phyloP scores from a whole-genome alignment of 2,329 filamentous ascomycete genomes.

The Colletotrichum orchidophilum region DNA sequence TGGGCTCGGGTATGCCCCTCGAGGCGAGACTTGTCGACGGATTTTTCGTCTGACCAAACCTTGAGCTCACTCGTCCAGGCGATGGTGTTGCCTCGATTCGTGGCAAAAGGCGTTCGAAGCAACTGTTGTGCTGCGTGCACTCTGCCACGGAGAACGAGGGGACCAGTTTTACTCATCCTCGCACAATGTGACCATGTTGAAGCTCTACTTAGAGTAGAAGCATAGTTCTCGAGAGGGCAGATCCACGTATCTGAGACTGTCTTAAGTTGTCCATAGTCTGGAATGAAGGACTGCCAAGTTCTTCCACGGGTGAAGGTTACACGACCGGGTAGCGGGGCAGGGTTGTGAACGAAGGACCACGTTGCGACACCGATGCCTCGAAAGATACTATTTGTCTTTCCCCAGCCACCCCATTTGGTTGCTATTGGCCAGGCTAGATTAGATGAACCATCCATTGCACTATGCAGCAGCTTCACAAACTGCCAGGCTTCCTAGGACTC shows the following conservation, averaged over 20 bases:
- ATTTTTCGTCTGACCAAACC: not conserved
- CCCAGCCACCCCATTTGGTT: slow-evolving; percentile 1
- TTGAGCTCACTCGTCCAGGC: slow-evolving; percentile 7
- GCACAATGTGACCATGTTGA: not conserved
- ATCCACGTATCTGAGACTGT: slow-evolving; percentile 21
- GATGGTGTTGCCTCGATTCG: not conserved
- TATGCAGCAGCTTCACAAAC: not conserved
- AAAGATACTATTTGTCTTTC: not conserved
- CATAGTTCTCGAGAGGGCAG: not conserved
- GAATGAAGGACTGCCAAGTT: not conserved
- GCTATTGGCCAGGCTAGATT: not conserved
- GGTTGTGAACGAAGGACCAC: not conserved
- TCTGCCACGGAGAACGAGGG: not conserved
- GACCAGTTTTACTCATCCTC: not conserved
- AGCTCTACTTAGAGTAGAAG: not conserved
- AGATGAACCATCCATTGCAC: not conserved
- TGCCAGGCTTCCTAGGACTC: too few relatives aligned
- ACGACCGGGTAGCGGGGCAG: not conserved
- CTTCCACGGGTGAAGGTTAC: not conserved
- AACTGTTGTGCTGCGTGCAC: not conserved
- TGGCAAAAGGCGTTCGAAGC: not conserved
- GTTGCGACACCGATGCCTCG: not conserved
- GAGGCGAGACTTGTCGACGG: not conserved
- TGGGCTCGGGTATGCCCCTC: not conserved
- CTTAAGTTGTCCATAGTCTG: not conserved